Evolutionary conservation across 441 rosid species (phyloP).

Genomic region (Eruca vesicaria): DNA sequence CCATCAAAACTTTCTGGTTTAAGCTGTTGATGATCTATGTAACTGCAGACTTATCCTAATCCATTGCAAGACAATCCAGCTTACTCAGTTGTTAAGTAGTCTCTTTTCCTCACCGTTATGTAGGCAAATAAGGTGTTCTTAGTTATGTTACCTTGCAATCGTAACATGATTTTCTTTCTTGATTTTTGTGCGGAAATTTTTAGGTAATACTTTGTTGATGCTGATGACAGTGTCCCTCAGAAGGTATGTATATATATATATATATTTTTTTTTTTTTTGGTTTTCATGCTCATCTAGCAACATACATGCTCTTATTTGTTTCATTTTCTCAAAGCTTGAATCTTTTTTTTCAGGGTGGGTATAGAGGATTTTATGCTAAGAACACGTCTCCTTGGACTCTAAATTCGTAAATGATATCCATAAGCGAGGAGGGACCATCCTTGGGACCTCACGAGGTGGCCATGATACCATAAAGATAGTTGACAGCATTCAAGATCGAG

Average conservation of each 20-base stretch:
- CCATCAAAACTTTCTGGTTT: not conserved
- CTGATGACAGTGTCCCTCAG: constrained; percentile 76
- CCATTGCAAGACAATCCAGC: constrained; percentile 90
- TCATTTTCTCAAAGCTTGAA: not conserved
- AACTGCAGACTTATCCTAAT: constrained; percentile 59
- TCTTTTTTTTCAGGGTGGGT: constrained; percentile 44
- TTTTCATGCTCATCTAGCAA: too few relatives aligned
- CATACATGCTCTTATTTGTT: not conserved
- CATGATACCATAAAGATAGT: constrained; percentile 51
- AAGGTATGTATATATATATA: constrained; percentile 41
- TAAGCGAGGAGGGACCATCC: constrained; percentile 54
- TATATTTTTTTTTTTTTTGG: not conserved
- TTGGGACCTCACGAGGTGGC: constrained; percentile 55
- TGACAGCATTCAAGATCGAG: constrained; percentile 57
- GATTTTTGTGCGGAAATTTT: constrained; percentile 4
- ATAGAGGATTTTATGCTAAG: constrained; percentile 51
- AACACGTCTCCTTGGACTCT: constrained; percentile 42
- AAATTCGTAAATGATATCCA: constrained; percentile 53
- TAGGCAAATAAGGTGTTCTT: not conserved
- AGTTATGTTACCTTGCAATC: not conserved
- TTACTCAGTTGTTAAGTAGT: constrained; percentile 87
- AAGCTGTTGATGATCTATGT: too few relatives aligned
- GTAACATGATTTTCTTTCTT: not conserved
- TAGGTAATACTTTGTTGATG: constrained; percentile 89
- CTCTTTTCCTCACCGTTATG: not conserved